Base-by-base conservation (phyloP, 345 rosid species). In the Rhodamnia argentea region DNA sequence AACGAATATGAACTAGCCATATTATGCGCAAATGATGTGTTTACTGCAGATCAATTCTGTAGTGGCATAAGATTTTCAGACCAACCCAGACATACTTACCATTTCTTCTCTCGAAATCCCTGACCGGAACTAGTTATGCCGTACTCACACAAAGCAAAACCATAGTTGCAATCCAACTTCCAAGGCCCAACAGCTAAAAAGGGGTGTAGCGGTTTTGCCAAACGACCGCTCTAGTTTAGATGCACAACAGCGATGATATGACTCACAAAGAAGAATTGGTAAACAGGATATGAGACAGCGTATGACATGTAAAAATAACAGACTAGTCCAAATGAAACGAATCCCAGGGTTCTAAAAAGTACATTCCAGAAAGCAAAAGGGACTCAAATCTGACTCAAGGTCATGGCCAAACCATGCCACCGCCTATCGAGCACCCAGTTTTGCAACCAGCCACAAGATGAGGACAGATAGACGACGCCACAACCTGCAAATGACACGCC, bases 401-500 rank as follows among this genome's bases (percentile, higher is more conserved):
- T 56, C 9, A 57, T 13, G 26, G 47, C 81, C 42, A 24, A 85
- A 52, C 78, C 83, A 55, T 75, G 83, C 94, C 94, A 90, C 92
- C 92, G 92, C 83, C 92, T 84, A 60, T 92, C 93, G 16, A 92
- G 93, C 86, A 92, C 92, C 94, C 94, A 90, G 83, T 88, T 88
- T 88, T 90, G 92, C 4, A 90, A 90, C 85, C 90, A 86, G 70
- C 75, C 86, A 52, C 84, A 70, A 13, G 78, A 85, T 1, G 86
- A 88, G 8, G 90, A 85, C 86, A 87, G 90, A 1, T 90, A 89
- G 83, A 88, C 83, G 60, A 60, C 82, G n/a, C 78, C 74, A 26
- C 64, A 82, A 2, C 89, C 83, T 9, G 87, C 53, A 84, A 86
- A 86, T 78, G 40, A 40, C 64, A 82, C 7, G 57, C 44, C 70